These are phyloP conservation scores for Striga hermonthica DNA, from an alignment of 305 asterid genomes.

Conservation along the genomic window DNA sequence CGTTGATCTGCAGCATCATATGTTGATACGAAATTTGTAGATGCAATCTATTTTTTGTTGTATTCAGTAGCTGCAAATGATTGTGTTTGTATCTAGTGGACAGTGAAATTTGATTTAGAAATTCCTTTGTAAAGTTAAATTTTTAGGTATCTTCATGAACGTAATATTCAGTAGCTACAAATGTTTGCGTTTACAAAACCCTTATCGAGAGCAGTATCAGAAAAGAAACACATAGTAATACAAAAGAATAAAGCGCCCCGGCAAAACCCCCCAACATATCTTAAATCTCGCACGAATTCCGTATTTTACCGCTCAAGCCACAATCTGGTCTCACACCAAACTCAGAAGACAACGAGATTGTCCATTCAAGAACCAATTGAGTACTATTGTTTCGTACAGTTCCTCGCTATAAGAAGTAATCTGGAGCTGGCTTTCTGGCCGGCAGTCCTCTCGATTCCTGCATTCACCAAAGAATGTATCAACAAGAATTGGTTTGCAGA, in stretches of 20 bases:
- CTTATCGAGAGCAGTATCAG: neutral
- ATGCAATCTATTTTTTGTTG: neutral
- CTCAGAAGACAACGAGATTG: neutral
- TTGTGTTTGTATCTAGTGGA: no score
- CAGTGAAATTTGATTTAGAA: no score
- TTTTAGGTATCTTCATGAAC: no score
- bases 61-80: no score
- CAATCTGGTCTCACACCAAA: constrained; percentile 9
- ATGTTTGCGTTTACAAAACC: neutral
- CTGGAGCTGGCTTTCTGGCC: constrained; percentile 77
- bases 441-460: constrained; percentile 95
- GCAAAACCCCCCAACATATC: neutral
- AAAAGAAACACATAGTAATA: neutral
- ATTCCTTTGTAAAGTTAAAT: no score
- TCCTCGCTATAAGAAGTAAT: constrained; percentile 68
- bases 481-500: neutral
- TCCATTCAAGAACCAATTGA: neutral
- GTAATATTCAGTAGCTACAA: no score
- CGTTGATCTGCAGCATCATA: constrained; percentile 15
- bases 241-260: constrained; percentile 17
- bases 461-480: constrained; percentile 31
- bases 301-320: constrained; percentile 16
- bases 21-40: constrained; percentile 21
- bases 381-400: neutral
- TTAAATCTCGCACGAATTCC: neutral